Conservation (phyloP, 495 filamentous ascomycete genomes). For the Tuber microsphaerosporum region DNA sequence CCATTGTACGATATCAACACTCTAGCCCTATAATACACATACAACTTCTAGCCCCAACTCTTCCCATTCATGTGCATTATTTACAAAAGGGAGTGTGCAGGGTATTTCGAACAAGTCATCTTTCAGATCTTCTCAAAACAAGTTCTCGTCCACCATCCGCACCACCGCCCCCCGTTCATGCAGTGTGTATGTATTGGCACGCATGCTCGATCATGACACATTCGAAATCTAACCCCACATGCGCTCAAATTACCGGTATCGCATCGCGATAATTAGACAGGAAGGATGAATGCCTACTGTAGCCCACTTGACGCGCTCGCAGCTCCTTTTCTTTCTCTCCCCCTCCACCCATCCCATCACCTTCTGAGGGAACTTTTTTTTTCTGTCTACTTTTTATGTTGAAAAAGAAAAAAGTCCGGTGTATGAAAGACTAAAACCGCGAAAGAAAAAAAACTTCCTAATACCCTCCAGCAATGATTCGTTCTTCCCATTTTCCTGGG, state of each 20-base stretch:
- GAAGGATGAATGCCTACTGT: conserved; percentile 3
- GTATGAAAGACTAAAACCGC: background rate
- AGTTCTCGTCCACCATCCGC: background rate
- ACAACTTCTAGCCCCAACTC: background rate
- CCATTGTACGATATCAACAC: too few relatives aligned
- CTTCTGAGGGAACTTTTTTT: background rate
- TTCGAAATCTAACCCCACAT: background rate
- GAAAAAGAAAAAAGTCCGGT: background rate
- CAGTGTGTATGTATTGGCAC: background rate
- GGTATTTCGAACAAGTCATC: background rate
- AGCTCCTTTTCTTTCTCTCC: background rate
- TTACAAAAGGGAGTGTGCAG: background rate
- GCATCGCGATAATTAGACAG: background rate
- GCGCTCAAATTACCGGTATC: background rate
- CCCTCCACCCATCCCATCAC: background rate
- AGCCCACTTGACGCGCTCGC: background rate
- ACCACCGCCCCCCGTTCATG: background rate
- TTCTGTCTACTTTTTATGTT: background rate
- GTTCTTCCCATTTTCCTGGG: background rate
- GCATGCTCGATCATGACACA: background rate
- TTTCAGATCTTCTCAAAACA: background rate
- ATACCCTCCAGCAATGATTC: background rate
- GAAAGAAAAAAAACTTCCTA: background rate
- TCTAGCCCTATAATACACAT: background rate
- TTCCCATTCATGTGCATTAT: background rate